Conservation (phyloP, 2,329 filamentous ascomycete species). For the Lizonia empirigonia region DNA sequence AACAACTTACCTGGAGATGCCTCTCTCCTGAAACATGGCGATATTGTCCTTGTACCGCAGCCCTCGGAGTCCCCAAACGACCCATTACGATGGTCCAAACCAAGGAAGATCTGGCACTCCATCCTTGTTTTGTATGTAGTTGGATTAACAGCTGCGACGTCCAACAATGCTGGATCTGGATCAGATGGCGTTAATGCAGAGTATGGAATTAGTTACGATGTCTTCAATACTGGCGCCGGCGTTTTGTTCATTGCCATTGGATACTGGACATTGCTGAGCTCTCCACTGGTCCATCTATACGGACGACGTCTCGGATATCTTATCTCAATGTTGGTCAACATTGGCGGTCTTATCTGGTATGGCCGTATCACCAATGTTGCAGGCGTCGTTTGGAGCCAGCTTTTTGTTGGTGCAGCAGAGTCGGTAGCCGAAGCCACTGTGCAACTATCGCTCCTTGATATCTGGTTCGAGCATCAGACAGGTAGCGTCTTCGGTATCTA, state of each 20-base stretch:
- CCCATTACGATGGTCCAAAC: slow-evolving; percentile 57
- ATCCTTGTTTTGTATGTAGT: slow-evolving; percentile 27
- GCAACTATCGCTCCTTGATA: slow-evolving; percentile 23
- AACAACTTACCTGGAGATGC: slow-evolving; percentile 40
- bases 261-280: slow-evolving; percentile 27
- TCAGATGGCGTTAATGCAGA: slow-evolving; percentile 26
- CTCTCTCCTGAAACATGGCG: slow-evolving; percentile 32
- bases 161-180: slow-evolving; percentile 27
- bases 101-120: slow-evolving; percentile 49
- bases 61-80: slow-evolving; percentile 56
- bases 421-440: slow-evolving; percentile 26
- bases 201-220: slow-evolving; percentile 27
- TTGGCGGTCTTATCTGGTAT: slow-evolving; percentile 29
- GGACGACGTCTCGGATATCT: slow-evolving; percentile 26
- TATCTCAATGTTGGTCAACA: slow-evolving; percentile 25
- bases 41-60: slow-evolving; percentile 58
- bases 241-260: slow-evolving; percentile 28
- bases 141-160: slow-evolving; percentile 26
- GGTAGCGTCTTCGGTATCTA: slow-evolving; percentile 27
- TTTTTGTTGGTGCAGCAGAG: slow-evolving; percentile 29
- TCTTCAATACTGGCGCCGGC: slow-evolving; percentile 28
- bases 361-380: slow-evolving; percentile 22
- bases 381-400: slow-evolving; percentile 27
- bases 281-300: slow-evolving; percentile 26
- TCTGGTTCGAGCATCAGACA: slow-evolving; percentile 29